phyloP scores from a whole-genome alignment of 2,329 filamentous ascomycete genomes.

The Cladosporium colombiae region DNA sequence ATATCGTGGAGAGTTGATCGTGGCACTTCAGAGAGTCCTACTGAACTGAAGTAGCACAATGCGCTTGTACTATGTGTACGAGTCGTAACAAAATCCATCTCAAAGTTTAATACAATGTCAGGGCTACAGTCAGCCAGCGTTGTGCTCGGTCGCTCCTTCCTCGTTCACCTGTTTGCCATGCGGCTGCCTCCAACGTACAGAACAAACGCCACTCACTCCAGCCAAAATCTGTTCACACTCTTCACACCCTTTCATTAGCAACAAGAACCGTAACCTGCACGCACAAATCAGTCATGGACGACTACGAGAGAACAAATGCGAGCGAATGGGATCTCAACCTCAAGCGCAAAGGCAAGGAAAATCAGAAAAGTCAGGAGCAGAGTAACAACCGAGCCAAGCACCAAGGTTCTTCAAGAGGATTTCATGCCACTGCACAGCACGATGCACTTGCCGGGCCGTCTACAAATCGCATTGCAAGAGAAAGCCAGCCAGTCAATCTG shows the following conservation, averaged over 20 bases:
- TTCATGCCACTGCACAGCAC: not conserved
- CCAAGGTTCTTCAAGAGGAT: not conserved
- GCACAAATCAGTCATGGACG: not conserved
- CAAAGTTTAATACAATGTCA: too few relatives aligned
- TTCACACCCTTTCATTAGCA: not conserved
- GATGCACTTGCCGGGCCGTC: not conserved
- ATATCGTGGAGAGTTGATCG: too few relatives aligned
- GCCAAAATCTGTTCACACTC: not conserved
- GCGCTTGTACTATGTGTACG: too few relatives aligned
- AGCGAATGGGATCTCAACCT: slow-evolving; percentile 25
- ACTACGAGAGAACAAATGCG: slow-evolving; percentile 28
- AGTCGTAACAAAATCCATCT: too few relatives aligned
- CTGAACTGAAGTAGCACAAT: too few relatives aligned
- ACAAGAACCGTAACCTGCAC: too few relatives aligned
- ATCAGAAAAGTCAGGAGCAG: not conserved
- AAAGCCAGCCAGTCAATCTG: not conserved
- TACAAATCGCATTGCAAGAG: too few relatives aligned
- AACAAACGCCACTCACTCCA: not conserved
- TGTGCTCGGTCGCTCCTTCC: not conserved
- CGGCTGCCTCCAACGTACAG: not conserved
- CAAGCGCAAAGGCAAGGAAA: not conserved
- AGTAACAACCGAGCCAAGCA: not conserved
- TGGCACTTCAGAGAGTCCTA: too few relatives aligned
- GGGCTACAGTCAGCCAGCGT: not conserved
- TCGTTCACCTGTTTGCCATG: not conserved